Conservation (phyloP, 805 yeast genomes). For the Wickerhamomyces mucosus region DNA sequence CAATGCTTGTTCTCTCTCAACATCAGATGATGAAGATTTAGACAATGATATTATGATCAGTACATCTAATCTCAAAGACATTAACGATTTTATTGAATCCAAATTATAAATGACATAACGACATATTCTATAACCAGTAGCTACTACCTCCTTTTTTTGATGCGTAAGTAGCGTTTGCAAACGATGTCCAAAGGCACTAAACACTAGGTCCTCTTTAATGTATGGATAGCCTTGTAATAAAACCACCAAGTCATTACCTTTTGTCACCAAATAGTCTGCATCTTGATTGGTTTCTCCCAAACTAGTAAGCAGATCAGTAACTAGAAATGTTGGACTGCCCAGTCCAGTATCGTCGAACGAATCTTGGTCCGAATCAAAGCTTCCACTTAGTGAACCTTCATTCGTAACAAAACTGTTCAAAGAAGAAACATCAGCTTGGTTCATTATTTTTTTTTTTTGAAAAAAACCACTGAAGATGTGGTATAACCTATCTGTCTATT, state of each 20-base stretch:
- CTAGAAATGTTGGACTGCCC: slow-evolving; percentile 47
- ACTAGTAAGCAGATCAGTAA: slow-evolving; percentile 52
- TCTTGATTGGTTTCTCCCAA: slow-evolving; percentile 43
- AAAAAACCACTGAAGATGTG: too few species aligned
- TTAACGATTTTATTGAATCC: slow-evolving; percentile 44
- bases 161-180: slow-evolving; percentile 54
- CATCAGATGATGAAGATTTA: slow-evolving; percentile 39
- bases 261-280: slow-evolving; percentile 40
- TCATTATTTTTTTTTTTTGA: too few species aligned
- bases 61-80: slow-evolving; percentile 47
- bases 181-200: slow-evolving; percentile 45
- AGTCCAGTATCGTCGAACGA: slow-evolving; percentile 2
- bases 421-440: too few species aligned
- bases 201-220: slow-evolving; percentile 53
- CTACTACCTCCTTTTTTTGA: slow-evolving; percentile 50
- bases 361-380: slow-evolving; percentile 1
- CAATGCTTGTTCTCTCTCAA: slow-evolving; percentile 72
- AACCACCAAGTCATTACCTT: slow-evolving; percentile 56
- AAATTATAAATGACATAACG: slow-evolving; percentile 50
- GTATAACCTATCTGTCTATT: too few species aligned
- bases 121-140: slow-evolving; percentile 69
- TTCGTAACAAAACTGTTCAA: too few species aligned
- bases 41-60: slow-evolving; percentile 57
- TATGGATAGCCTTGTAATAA: slow-evolving; percentile 48
- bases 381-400: too few species aligned